Evolutionary conservation across 1,284 basidiomycete species (phyloP).

Genomic region (Athelia sp.): DNA sequence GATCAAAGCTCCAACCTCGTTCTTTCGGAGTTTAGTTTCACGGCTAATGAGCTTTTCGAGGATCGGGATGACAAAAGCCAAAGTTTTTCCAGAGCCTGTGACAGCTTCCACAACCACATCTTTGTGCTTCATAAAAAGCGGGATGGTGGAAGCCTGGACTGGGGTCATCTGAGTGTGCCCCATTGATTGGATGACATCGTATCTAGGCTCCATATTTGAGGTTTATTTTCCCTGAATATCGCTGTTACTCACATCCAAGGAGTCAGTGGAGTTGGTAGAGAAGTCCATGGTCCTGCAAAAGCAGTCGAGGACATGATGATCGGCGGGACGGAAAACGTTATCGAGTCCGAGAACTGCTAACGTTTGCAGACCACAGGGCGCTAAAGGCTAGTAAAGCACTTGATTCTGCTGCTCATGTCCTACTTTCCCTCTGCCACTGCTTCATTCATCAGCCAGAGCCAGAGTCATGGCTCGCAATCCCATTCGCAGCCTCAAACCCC

Average conservation of each 20-base stretch:
- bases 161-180: conserved; percentile 91
- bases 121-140: conserved; percentile 93
- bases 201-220: conserved; percentile 24
- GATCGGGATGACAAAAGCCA: conserved; percentile 93
- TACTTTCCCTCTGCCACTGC: too few species aligned
- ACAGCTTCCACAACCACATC: conserved; percentile 99
- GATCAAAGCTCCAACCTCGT: conserved; percentile 88
- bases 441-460: too few species aligned
- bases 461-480: too few species aligned
- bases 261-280: conserved; percentile 73
- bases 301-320: conserved; percentile 41
- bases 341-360: too few species aligned
- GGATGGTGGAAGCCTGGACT: conserved; percentile 94
- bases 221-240: background rate
- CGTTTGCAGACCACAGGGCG: too few species aligned
- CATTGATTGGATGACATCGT: conserved; percentile 79
- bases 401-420: too few species aligned
- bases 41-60: conserved; percentile 81
- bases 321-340: too few species aligned
- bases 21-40: conserved; percentile 60
- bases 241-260: conserved; percentile 77
- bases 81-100: conserved; percentile 96
- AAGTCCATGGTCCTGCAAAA: conserved; percentile 70
- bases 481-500: too few species aligned
- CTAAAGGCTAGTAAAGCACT: too few species aligned